These are phyloP conservation scores for Vigna mungo DNA, from an alignment of 306 rosid genomes.

Conservation along the genomic window DNA sequence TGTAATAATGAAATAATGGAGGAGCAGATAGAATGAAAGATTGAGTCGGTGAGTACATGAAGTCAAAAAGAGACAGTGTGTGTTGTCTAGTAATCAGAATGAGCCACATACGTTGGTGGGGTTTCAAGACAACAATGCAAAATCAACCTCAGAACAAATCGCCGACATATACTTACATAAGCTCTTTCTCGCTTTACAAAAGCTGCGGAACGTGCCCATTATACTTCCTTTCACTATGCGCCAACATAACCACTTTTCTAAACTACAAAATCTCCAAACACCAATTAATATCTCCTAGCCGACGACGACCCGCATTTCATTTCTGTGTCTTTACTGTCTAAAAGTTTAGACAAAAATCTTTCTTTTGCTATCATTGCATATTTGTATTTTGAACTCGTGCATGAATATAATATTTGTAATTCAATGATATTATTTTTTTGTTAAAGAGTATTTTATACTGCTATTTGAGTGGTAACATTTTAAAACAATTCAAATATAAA, in stretches of 20 bases:
- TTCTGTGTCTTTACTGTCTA: not conserved
- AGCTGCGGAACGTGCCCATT: conserved; percentile 16
- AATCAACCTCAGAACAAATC: conserved; percentile 29
- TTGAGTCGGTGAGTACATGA: conserved; percentile 1
- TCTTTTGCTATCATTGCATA: too few relatives aligned
- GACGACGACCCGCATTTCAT: not conserved
- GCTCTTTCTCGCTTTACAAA: conserved; percentile 22
- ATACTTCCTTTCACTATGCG: not conserved
- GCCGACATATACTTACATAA: conserved; percentile 53
- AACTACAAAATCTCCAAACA: not conserved
- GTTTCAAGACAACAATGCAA: not conserved
- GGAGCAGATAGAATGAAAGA: not conserved
- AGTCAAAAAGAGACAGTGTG: conserved; percentile 24
- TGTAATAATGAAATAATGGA: not conserved
- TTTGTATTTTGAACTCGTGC: too few relatives aligned
- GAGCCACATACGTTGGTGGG: not conserved
- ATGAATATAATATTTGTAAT: too few relatives aligned
- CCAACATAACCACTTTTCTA: conserved; percentile 1
- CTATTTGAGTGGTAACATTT: too few relatives aligned
- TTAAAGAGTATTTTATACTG: too few relatives aligned
- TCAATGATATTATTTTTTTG: too few relatives aligned
- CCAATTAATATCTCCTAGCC: not conserved
- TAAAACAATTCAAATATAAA: too few relatives aligned
- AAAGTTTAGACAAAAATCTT: not conserved
- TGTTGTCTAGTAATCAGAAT: conserved; percentile 12